Percentiles rank a stretch among this genome's conserved stretches.
phyloP scores from a whole-genome alignment of 2,329 filamentous ascomycete genomes.

The Passalora sequoiae region DNA sequence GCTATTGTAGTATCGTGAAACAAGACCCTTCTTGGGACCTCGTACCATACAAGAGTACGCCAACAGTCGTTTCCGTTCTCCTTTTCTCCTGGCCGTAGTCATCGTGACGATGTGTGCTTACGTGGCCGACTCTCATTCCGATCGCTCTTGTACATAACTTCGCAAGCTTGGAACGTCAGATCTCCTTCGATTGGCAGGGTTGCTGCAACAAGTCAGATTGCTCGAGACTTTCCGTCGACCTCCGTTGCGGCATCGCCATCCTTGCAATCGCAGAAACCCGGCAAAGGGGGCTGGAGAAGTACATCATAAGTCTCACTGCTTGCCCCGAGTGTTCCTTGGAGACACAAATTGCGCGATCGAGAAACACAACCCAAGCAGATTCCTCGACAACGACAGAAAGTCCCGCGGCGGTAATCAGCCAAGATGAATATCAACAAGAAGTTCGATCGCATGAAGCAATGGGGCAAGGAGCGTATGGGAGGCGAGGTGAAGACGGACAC shows the following conservation, averaged over 20 bases:
- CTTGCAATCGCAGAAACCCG: neutral
- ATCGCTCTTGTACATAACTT: too few relatives aligned
- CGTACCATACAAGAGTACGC: neutral
- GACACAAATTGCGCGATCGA: too few relatives aligned
- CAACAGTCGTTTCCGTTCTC: neutral
- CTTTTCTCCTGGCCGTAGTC: neutral
- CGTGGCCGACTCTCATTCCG: neutral
- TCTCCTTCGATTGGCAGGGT: neutral
- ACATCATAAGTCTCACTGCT: too few relatives aligned
- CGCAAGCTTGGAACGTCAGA: too few relatives aligned
- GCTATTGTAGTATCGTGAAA: neutral
- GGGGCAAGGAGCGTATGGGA: constrained; percentile 96
- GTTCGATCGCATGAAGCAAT: constrained; percentile 93
- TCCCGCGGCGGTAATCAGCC: too few relatives aligned
- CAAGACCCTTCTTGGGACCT: neutral
- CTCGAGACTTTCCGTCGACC: neutral
- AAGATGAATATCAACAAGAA: constrained; percentile 68
- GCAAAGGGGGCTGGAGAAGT: too few relatives aligned
- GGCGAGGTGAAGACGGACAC: constrained; percentile 79
- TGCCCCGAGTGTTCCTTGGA: neutral
- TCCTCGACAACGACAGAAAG: too few relatives aligned
- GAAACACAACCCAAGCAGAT: too few relatives aligned
- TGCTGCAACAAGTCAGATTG: neutral
- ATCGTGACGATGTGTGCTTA: neutral
- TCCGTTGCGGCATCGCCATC: neutral